Conservation (phyloP, 352 stramenopile genomes). For the Pythium myriotylum region DNA sequence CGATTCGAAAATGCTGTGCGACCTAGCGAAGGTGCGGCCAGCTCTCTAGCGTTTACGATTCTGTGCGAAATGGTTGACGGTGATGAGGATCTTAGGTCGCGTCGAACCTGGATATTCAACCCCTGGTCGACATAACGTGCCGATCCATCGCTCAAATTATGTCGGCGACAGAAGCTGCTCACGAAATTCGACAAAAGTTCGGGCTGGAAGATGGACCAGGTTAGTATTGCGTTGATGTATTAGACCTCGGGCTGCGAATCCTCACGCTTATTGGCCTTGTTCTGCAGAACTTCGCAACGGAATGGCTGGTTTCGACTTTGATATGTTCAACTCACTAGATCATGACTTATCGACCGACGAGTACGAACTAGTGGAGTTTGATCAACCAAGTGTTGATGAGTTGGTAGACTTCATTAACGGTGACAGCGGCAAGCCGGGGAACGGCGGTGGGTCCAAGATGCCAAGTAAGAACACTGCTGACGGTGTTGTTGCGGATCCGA, state of each 20-base stretch:
- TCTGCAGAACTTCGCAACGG: constrained; percentile 49
- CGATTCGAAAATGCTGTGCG: constrained; percentile 78
- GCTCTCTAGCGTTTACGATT: neutral
- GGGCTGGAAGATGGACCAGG: constrained; percentile 59
- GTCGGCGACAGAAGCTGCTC: constrained; percentile 74
- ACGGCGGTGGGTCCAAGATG: constrained; percentile 21
- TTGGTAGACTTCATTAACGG: constrained; percentile 85
- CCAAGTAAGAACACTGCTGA: constrained; percentile 25
- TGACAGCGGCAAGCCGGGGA: constrained; percentile 32
- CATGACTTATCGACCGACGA: constrained; percentile 78
- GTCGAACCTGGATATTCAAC: constrained; percentile 82
- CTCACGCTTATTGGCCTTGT: too few relatives aligned
- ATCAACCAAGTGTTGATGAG: constrained; percentile 81
- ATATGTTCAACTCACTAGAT: constrained; percentile 78
- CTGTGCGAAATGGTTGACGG: neutral
- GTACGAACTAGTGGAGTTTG: constrained; percentile 80
- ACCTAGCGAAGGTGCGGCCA: constrained; percentile 61
- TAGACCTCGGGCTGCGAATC: too few relatives aligned
- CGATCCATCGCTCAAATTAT: constrained; percentile 85
- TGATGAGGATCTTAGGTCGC: constrained; percentile 38
- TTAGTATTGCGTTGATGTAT: constrained; percentile 16
- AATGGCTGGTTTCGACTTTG: constrained; percentile 75
- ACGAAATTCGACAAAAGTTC: constrained; percentile 81
- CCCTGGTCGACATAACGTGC: constrained; percentile 78
- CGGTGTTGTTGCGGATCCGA: constrained; percentile 6